Evolutionary conservation across 345 rosid genomes (phyloP).

Genomic region (Citrus inodora): DNA sequence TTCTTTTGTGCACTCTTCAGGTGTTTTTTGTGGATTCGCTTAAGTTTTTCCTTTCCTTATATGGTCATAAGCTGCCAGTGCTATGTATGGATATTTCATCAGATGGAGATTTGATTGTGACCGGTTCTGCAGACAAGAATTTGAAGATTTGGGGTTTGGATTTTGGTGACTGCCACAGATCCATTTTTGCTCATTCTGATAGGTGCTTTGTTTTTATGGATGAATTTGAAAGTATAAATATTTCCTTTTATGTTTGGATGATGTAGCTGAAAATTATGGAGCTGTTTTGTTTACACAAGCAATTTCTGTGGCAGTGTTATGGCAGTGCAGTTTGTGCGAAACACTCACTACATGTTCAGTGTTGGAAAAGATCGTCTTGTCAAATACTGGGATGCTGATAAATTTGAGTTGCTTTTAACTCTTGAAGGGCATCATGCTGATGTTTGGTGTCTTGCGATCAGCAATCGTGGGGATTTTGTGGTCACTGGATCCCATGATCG

Average conservation of each 20-base stretch:
- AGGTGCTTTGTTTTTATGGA: conserved; percentile 42
- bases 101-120: conserved; percentile 89
- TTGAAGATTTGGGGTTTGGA: conserved; percentile 96
- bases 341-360: conserved; percentile 90
- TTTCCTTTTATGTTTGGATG: background rate
- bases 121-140: conserved; percentile 97
- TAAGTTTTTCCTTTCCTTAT: conserved; percentile 77
- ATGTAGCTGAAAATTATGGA: background rate
- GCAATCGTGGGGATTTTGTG: conserved; percentile 86
- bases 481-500: conserved; percentile 98
- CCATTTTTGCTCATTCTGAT: conserved; percentile 92
- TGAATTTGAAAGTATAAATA: conserved; percentile 10
- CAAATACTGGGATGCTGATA: conserved; percentile 98
- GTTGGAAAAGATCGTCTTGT: conserved; percentile 88
- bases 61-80: conserved; percentile 94
- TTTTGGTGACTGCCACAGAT: conserved; percentile 96
- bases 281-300: conserved; percentile 25
- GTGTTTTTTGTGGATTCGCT: conserved; percentile 91
- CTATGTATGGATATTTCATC: conserved; percentile 94
- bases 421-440: conserved; percentile 95
- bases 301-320: conserved; percentile 63
- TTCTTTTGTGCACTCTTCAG: conserved; percentile 35
- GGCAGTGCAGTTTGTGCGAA: conserved; percentile 88
- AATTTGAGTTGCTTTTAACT: conserved; percentile 87
- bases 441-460: conserved; percentile 86